Base-by-base conservation (phyloP, 768 basidiomycete species). In the Rhodotorula toruloides region DNA sequence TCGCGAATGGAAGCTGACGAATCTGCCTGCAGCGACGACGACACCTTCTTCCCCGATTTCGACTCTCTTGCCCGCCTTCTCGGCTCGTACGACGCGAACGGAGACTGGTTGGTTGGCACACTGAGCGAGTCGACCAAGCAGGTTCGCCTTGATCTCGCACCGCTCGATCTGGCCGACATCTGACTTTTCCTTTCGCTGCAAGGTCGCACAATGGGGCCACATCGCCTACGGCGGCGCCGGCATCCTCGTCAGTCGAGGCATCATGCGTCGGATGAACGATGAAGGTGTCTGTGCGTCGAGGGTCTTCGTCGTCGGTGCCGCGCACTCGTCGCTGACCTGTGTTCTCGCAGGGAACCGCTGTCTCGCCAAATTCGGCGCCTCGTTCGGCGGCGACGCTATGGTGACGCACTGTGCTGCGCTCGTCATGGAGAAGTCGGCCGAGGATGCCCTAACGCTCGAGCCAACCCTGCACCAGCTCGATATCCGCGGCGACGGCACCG, bases 41-140 rank as follows among this genome's bases (percentile, higher is more conserved):
- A 72, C 50, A 72, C 71, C 14, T 72, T 72, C 64, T 72, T 60
- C 50, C 71, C 71, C 34, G 71, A 72, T 53, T 65, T 65, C n/a
- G 57, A 61, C 31, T 52, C 71, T 1, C 56, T 66, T 31, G 53
- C 54, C 1, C 60, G 71, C 12, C 47, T 72, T 17, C 61, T 72
- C 10, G 31, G 55, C 0, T 27, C 53, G 44, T 46, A 54, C 52
- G 56, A 65, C 44, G 32, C 66, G 12, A 17, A 50, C 31, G 63
- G 58, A 2, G 68, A 64, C 55, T 11, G 27, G 37, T 40, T 72
- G 39, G 60, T 72, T 54, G 71, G 71, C 10, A 61, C 67, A 8
- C 48, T 72, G 9, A 59, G 57, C 53, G 71, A 72, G 57, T 68
- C 71, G 56, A 65, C 60, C 14, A 65, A 65, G 48, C 70, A 71